These are phyloP conservation scores for Xylaria curta DNA, from an alignment of 495 filamentous ascomycete genomes.

Conservation along the genomic window DNA sequence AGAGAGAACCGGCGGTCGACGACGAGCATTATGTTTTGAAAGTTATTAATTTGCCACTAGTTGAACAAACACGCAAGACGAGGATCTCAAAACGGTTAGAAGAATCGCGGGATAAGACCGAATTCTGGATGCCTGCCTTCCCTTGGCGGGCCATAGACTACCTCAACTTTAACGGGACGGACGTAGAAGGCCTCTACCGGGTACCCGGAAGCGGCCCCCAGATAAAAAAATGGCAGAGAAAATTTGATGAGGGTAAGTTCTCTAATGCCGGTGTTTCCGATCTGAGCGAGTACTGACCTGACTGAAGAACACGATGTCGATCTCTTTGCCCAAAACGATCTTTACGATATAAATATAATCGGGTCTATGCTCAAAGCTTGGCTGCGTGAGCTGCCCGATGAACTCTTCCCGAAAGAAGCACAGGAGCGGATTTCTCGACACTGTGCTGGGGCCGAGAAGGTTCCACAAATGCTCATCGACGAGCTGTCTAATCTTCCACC, in stretches of 20 bases:
- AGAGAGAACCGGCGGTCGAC: conserved; percentile 66
- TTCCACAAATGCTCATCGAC: conserved; percentile 82
- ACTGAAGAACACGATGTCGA: conserved; percentile 77
- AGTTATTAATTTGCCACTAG: conserved; percentile 78
- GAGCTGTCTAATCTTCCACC: conserved; percentile 89
- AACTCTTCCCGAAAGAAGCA: conserved; percentile 80
- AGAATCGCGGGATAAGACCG: conserved; percentile 86
- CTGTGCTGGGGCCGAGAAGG: conserved; percentile 74
- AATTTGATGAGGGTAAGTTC: conserved; percentile 76
- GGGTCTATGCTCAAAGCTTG: conserved; percentile 92
- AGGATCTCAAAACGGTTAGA: conserved; percentile 85
- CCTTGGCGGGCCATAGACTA: conserved; percentile 94
- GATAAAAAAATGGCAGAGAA: conserved; percentile 85
- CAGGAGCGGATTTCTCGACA: conserved; percentile 77
- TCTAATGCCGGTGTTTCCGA: neutral
- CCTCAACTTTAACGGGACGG: conserved; percentile 86
- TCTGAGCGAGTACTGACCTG: conserved; percentile 38
- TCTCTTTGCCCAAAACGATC: conserved; percentile 78
- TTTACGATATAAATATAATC: conserved; percentile 93
- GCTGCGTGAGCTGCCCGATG: conserved; percentile 91
- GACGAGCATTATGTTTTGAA: conserved; percentile 80
- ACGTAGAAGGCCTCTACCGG: conserved; percentile 88
- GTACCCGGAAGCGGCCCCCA: conserved; percentile 83
- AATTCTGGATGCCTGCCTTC: conserved; percentile 95
- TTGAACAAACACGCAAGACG: conserved; percentile 84